Conservation (phyloP, 352 stramenopile genomes). For the Elongisporangium senticosum region DNA sequence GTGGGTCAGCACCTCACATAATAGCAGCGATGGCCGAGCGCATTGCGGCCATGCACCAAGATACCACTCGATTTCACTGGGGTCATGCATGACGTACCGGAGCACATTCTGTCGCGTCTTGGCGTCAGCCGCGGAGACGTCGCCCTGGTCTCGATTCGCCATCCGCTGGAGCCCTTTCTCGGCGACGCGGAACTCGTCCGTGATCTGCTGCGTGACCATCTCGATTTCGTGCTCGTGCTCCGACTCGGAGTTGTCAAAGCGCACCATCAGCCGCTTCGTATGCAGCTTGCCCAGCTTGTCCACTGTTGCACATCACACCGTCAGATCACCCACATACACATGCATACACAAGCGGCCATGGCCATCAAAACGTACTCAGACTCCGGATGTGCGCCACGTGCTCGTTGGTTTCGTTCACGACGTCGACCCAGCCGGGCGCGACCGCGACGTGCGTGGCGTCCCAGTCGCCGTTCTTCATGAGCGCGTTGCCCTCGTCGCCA, state of each 20-base stretch:
- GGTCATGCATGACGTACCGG: constrained; percentile 24
- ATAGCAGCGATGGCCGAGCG: background rate
- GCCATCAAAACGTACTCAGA: constrained; percentile 59
- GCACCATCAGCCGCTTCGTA: constrained; percentile 83
- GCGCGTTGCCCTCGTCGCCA: constrained; percentile 57
- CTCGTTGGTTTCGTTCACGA: constrained; percentile 75
- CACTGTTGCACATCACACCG: constrained; percentile 32
- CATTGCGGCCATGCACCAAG: background rate
- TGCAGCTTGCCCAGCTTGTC: constrained; percentile 82
- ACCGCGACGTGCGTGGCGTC: constrained; percentile 30
- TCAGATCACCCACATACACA: background rate
- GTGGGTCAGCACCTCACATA: background rate
- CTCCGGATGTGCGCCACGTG: constrained; percentile 76
- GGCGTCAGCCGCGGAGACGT: constrained; percentile 70
- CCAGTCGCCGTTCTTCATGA: constrained; percentile 52
- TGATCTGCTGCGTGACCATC: constrained; percentile 73
- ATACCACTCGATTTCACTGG: background rate
- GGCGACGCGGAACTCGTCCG: constrained; percentile 72
- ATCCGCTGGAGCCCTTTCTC: constrained; percentile 74
- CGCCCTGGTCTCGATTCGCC: constrained; percentile 49
- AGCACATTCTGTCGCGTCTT: constrained; percentile 86
- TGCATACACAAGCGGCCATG: constrained; percentile 6
- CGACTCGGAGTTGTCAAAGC: constrained; percentile 81
- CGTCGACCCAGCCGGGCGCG: constrained; percentile 69
- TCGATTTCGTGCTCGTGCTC: constrained; percentile 85